Conservation (phyloP, 495 filamentous ascomycete genomes). For the Penicillium ucsense region DNA sequence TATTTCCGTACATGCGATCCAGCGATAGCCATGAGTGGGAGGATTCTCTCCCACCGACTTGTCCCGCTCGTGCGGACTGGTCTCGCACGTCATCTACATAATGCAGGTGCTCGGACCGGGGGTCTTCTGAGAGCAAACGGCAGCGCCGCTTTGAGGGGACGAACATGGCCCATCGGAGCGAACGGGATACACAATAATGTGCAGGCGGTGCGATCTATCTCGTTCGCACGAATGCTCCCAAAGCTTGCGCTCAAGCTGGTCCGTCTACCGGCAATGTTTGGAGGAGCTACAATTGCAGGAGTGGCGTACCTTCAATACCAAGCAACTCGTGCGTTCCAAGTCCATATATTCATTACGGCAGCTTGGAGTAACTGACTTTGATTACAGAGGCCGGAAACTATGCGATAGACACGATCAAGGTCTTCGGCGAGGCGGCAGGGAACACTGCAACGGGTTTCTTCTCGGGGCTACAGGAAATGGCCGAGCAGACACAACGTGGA, state of each 20-base stretch:
- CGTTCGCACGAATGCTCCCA: conserved; percentile 78
- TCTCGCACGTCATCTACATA: conserved; percentile 56
- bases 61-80: conserved; percentile 54
- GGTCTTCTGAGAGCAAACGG: conserved; percentile 60
- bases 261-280: conserved; percentile 81
- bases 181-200: conserved; percentile 75
- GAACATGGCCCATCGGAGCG: conserved; percentile 63
- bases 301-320: conserved; percentile 94
- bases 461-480: conserved; percentile 60
- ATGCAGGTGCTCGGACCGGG: conserved; percentile 50
- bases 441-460: conserved; percentile 55
- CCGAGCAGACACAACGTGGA: conserved; percentile 65
- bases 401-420: conserved; percentile 67
- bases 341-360: not conserved
- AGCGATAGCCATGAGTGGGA: conserved; percentile 61
- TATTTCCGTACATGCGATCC: conserved; percentile 28
- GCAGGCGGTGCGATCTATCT: conserved; percentile 73
- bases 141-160: conserved; percentile 48
- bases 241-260: conserved; percentile 81
- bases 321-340: conserved; percentile 63
- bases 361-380: conserved; percentile 15
- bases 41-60: conserved; percentile 65
- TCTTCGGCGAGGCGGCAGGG: conserved; percentile 57
- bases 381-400: conserved; percentile 76
- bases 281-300: conserved; percentile 75